These are phyloP conservation scores for Silene coronaria DNA, from an alignment of 179 eudicot genomes.

Conservation along the genomic window DNA sequence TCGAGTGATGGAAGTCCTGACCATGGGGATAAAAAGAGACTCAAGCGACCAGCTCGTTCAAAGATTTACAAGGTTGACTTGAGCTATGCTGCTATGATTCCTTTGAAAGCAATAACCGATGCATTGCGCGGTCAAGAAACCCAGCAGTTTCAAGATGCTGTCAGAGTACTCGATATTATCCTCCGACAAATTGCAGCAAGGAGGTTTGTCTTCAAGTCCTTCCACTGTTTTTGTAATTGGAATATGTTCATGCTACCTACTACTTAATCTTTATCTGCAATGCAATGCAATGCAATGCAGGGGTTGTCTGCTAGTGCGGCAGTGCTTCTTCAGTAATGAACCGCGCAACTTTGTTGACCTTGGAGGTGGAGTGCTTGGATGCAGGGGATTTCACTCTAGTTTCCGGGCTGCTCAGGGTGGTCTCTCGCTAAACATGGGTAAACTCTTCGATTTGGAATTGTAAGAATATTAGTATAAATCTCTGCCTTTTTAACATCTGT, in stretches of 20 bases:
- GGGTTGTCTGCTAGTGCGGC: conserved; percentile 82
- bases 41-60: conserved; percentile 39
- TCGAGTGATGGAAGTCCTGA: conserved; percentile 45
- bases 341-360: conserved; percentile 53
- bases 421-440: conserved; percentile 77
- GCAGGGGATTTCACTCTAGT: conserved; percentile 90
- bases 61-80: conserved; percentile 28
- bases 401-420: conserved; percentile 82
- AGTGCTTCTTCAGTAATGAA: conserved; percentile 66
- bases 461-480: too few relatives aligned
- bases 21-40: conserved; percentile 46
- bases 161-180: conserved; percentile 68
- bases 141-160: conserved; percentile 65
- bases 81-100: conserved; percentile 30
- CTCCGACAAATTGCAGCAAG: conserved; percentile 72
- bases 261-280: too few relatives aligned
- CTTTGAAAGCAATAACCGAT: conserved; percentile 28
- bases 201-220: conserved; percentile 36
- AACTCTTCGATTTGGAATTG: not conserved
- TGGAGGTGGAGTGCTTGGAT: conserved; percentile 83
- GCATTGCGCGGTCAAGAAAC: conserved; percentile 64
- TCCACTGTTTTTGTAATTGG: not conserved
- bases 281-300: conserved; percentile 35
- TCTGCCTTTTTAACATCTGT: not conserved
- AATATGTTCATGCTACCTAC: too few relatives aligned